Evolutionary conservation across 2,329 filamentous ascomycete genomes (phyloP), one percentile per base, ranked within the genome.

Genomic region (Aspergillus novoparasiticus): DNA sequence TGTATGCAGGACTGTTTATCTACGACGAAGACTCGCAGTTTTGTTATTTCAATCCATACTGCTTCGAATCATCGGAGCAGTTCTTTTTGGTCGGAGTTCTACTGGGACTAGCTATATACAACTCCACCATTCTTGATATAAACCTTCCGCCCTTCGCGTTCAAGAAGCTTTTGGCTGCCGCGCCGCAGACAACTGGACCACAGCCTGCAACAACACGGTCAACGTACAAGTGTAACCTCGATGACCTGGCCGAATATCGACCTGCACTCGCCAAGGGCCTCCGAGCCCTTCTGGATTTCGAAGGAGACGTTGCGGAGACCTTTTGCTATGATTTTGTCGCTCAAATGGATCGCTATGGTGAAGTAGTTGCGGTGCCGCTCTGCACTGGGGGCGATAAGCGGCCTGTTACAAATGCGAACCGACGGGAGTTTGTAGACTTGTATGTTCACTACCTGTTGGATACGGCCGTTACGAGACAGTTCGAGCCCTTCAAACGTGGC

Each of bases 31-130:
- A 97, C 71, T 96, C 93, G 3, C 87, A 87, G 54, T 93, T 91
- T 73, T 97, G 94, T 79, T 97, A 97, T 77, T 97, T 97, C 81
- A 97, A 97, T 74, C 91, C 93, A 0, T 87, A 90, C 73, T 92
- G 91, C 19, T 93, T 97, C 70, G 94, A 97, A 75, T 94, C 92
- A 0, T 94, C 92, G 0, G 93, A 97, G 72, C 93, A 96, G 68
- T 97, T 92, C 77, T 96, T 95, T 74, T 84, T 97, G 26, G 91
- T 97, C 32, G 94, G 94, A 0, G 92, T 95, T 14, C 85, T 97
- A 9, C 85, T 97, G 60, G 94, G 94, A 0, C 82, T 97, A 63
- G 94, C 94, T 16, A 96, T 97, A 65, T 96, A 97, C 80, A 97
- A 97, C 77, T 96, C 92, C 2, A 97, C 92, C 0, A 97, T 97